Conservation (phyloP, 2,329 filamentous ascomycete genomes). For the Pseudogymnoascus sp. region DNA sequence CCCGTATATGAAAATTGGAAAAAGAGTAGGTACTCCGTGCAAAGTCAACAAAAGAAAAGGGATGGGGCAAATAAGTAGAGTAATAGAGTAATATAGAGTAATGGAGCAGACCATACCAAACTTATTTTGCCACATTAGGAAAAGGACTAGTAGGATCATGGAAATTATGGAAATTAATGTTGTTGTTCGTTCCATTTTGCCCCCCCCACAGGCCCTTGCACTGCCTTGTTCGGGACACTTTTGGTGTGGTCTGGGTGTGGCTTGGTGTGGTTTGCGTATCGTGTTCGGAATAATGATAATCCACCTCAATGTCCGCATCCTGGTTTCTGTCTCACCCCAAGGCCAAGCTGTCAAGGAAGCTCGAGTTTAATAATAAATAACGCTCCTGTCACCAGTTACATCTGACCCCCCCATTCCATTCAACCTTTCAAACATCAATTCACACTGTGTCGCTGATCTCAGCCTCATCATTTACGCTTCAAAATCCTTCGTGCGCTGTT, state of each 20-base stretch:
- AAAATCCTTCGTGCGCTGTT: conserved; percentile 7
- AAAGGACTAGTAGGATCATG: conserved; percentile 1
- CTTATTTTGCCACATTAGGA: not conserved
- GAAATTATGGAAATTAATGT: conserved; percentile 7
- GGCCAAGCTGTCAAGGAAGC: conserved; percentile 8
- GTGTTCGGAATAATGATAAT: not conserved
- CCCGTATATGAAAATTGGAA: not conserved
- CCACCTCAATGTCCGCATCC: conserved; percentile 5
- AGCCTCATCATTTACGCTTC: conserved; percentile 8
- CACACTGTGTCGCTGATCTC: not conserved
- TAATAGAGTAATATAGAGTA: not conserved
- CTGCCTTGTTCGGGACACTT: not conserved
- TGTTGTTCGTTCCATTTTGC: not conserved
- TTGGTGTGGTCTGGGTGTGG: not conserved
- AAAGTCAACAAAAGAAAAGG: not conserved
- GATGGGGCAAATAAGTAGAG: not conserved
- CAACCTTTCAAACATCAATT: not conserved
- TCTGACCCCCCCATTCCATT: conserved; percentile 3
- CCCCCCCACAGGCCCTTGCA: not conserved
- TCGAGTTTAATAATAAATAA: conserved; percentile 10
- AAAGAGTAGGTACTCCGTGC: not conserved
- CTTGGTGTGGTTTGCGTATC: not conserved
- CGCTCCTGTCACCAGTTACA: not conserved
- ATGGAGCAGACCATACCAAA: not conserved
- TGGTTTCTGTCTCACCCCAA: conserved; percentile 8